A percentile compares a stretch with the other conserved stretches of the same genome.
These are phyloP conservation scores for Clavispora santaluciae DNA, from an alignment of 805 yeast species.

Conservation along the genomic window DNA sequence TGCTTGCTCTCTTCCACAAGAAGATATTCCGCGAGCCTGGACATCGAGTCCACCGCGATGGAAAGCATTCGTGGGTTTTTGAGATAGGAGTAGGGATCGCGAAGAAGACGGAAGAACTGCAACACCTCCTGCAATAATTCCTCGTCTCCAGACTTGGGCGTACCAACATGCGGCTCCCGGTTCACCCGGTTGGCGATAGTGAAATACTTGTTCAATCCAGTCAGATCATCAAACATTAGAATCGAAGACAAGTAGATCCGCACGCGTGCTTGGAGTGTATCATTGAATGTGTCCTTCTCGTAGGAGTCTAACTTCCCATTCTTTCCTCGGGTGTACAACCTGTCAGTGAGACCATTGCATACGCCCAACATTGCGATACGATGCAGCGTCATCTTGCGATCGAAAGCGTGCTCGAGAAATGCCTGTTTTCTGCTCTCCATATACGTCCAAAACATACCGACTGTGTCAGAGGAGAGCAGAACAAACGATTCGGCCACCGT, in stretches of 20 bases:
- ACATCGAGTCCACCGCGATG: conserved; percentile 19
- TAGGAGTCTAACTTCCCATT: conserved; percentile 25
- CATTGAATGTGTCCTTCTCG: conserved; percentile 36
- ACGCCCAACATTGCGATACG: conserved; percentile 37
- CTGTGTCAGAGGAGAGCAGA: conserved; percentile 16
- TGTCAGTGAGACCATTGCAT: conserved; percentile 36
- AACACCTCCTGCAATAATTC: conserved; percentile 31
- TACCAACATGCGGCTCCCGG: conserved; percentile 19
- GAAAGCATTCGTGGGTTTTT: conserved; percentile 20
- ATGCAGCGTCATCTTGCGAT: conserved; percentile 24
- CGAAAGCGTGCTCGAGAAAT: conserved; percentile 24
- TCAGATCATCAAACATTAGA: conserved; percentile 38
- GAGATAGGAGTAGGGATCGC: conserved; percentile 32
- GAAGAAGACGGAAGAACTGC: conserved; percentile 24
- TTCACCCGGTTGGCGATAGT: conserved; percentile 23
- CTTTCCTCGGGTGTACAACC: conserved; percentile 15
- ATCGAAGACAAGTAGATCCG: conserved; percentile 29
- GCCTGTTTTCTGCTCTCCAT: conserved; percentile 28
- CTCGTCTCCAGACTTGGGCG: conserved; percentile 18
- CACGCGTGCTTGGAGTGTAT: conserved; percentile 32
- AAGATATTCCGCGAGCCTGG: conserved; percentile 25
- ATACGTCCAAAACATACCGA: conserved; percentile 33
- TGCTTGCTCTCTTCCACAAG: conserved; percentile 26
- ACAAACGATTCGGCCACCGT: conserved; percentile 21
- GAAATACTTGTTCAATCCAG: conserved; percentile 41